Evolutionary conservation across 768 basidiomycete genomes (phyloP), one percentile per base, ranked within the genome.

Genomic region (Xanthoconium stramineum): DNA sequence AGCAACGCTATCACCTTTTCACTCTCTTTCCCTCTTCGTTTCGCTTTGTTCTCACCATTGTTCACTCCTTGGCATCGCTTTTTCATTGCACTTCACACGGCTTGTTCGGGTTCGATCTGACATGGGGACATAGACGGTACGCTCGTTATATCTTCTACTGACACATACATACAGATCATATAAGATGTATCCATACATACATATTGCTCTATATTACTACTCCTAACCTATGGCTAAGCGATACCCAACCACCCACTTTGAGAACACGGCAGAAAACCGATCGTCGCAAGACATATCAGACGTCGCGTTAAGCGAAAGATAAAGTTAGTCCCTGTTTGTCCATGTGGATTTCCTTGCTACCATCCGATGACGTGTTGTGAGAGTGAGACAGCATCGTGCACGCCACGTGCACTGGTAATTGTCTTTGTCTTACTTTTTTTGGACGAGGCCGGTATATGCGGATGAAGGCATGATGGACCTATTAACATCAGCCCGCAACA

Each of bases 101-200:
- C 11, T 56, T 38, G 40, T 33, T 44, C 52, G 32, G 39, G 37
- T 37, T 40, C 37, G 33, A 29, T 40, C 37, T 36, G 20, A 29
- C 20, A 38, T 54, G 42, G 29, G 53, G 29, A 42, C 20, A 38
- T 15, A 38, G 32, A 44, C 8, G 38, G 47, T 37, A 29, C 57
- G 52, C 33, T 45, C 38, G 20, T 28, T 42, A 42, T 42, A 50
- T 37, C 30, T 28, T 24, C 33, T 28, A 47, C 20, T 51, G 24
- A 24, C 36, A 59, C 28, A 11, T 6, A 52, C 36, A 52, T 33
- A 36, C 30, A 40, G 13, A 37, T 28, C 17, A 19, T 62, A 50
- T 17, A 50, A 37, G 8, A 60, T 51, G 37, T 53, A 42, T 33
- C 35, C 24, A 33, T 61, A 46, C 24, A 33, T 61, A 46, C 24